These are phyloP conservation scores for Vaccinium vitisidaea DNA, from an alignment of 148 eudicot species.

Conservation along the genomic window DNA sequence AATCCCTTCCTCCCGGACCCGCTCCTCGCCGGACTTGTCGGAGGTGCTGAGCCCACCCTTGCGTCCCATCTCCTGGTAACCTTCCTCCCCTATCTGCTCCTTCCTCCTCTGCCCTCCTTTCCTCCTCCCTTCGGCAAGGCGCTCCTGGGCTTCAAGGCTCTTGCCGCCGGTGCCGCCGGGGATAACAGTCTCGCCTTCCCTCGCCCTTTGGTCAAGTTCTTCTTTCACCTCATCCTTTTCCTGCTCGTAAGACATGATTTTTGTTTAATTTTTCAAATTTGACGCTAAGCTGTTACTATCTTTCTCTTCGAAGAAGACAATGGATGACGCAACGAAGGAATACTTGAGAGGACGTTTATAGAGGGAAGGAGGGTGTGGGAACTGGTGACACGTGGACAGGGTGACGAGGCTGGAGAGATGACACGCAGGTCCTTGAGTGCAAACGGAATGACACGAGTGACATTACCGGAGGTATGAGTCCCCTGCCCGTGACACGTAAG, in stretches of 20 bases:
- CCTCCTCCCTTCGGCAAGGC: conserved; percentile 47
- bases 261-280: background rate
- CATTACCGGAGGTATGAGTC: background rate
- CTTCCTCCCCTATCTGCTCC: conserved; percentile 28
- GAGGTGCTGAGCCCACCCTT: conserved; percentile 37
- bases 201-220: conserved; percentile 23
- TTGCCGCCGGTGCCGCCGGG: conserved; percentile 41
- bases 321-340: background rate
- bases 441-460: background rate
- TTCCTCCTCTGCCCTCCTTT: conserved; percentile 42
- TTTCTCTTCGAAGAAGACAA: background rate
- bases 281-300: no score
- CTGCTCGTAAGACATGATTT: conserved; percentile 20
- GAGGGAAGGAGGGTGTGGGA: background rate
- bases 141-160: conserved; percentile 34
- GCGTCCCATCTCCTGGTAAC: conserved; percentile 32
- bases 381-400: background rate
- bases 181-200: conserved; percentile 31
- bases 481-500: background rate
- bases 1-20: conserved; percentile 20
- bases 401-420: conserved; percentile 5
- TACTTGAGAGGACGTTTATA: background rate
- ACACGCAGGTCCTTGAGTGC: background rate
- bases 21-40: conserved; percentile 19
- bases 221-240: background rate